Evolutionary conservation across 805 yeast genomes (phyloP).

Genomic region (Lipomyces sp.): DNA sequence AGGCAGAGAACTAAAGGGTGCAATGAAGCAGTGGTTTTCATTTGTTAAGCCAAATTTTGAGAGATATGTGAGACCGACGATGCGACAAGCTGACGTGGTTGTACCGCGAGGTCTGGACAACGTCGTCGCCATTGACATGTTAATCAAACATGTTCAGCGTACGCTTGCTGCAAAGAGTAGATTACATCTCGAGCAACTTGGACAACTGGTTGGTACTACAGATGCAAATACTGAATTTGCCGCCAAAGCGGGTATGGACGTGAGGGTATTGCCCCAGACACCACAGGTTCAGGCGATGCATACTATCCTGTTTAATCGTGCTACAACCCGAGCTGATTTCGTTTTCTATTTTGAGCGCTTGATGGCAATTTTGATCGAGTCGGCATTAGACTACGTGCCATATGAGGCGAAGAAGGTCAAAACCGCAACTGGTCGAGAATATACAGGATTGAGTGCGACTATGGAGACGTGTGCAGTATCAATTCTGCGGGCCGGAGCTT

Average conservation of each 20-base stretch:
- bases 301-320: slow-evolving; percentile 65
- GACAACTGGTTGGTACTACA: slow-evolving; percentile 53
- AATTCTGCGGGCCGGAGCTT: slow-evolving; percentile 78
- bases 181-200: slow-evolving; percentile 68
- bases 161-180: slow-evolving; percentile 69
- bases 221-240: slow-evolving; percentile 8
- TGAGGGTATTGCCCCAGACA: slow-evolving; percentile 49
- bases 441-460: slow-evolving; percentile 44
- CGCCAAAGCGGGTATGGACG: slow-evolving; percentile 16
- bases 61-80: slow-evolving; percentile 71
- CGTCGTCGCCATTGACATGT: slow-evolving; percentile 71
- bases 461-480: slow-evolving; percentile 38
- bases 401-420: slow-evolving; percentile 48
- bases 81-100: slow-evolving; percentile 79
- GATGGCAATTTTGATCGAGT: slow-evolving; percentile 66
- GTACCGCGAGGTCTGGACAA: slow-evolving; percentile 93
- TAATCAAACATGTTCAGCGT: slow-evolving; percentile 76
- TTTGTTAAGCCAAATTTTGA: slow-evolving; percentile 94
- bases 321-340: slow-evolving; percentile 72
- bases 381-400: slow-evolving; percentile 48
- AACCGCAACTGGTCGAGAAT: slow-evolving; percentile 51
- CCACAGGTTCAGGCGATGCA: slow-evolving; percentile 75
- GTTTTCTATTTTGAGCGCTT: slow-evolving; percentile 84
- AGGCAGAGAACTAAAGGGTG: slow-evolving; percentile 82
- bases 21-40: slow-evolving; percentile 84